These are phyloP conservation scores for Scedosporium aurantiacum DNA, from an alignment of 2,329 filamentous ascomycete genomes.

Conservation along the genomic window DNA sequence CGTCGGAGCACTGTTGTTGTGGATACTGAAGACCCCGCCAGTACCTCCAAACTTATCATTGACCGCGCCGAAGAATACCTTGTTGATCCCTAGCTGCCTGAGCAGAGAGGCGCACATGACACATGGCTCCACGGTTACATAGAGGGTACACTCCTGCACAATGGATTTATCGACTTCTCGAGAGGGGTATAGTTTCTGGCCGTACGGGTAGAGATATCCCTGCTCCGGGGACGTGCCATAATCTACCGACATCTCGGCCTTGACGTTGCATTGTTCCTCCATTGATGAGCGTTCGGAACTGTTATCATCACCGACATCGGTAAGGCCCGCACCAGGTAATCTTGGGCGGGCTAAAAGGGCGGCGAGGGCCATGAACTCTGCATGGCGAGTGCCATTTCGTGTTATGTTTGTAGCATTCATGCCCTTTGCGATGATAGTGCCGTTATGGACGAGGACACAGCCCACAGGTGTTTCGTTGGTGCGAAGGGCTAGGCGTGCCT, in stretches of 20 bases:
- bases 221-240: constrained; percentile 43
- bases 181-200: constrained; percentile 44
- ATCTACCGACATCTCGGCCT: constrained; percentile 24
- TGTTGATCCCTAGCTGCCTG: constrained; percentile 75
- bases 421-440: constrained; percentile 70
- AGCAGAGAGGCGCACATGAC: constrained; percentile 97
- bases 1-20: constrained; percentile 26
- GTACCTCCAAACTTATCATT: constrained; percentile 98
- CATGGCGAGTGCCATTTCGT: constrained; percentile 84
- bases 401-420: constrained; percentile 97
- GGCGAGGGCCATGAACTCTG: constrained; percentile 80
- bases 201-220: constrained; percentile 49
- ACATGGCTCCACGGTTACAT: constrained; percentile 96
- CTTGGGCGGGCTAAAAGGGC: constrained; percentile 33
- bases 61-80: constrained; percentile 87
- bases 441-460: constrained; percentile 79
- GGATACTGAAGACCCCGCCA: constrained; percentile 82
- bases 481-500: constrained; percentile 76
- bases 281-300: constrained; percentile 10
- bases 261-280: constrained; percentile 19
- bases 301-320: too few species aligned
- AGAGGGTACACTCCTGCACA: constrained; percentile 64
- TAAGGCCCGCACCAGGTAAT: too few species aligned
- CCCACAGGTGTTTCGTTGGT: constrained; percentile 93
- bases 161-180: constrained; percentile 54